Percentiles rank a stretch among this genome's conserved stretches.
Conservation (phyloP, 179 eudicot genomes). For the Pouteria campechiana region DNA sequence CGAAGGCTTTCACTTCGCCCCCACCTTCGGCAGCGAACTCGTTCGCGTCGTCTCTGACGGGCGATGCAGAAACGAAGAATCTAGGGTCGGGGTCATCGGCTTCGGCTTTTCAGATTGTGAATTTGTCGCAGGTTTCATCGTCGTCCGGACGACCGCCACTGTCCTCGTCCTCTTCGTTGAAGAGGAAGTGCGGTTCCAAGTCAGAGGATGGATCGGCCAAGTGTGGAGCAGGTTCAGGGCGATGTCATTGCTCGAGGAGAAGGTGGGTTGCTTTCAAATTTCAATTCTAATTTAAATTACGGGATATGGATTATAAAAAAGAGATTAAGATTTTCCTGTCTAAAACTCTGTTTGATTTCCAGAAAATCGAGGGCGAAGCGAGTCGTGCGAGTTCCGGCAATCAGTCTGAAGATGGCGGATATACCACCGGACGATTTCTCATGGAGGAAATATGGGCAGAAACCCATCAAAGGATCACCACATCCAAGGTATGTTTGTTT, state of each 20-base stretch:
- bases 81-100: constrained; percentile 21
- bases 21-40: constrained; percentile 41
- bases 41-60: constrained; percentile 59
- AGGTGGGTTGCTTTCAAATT: constrained; percentile 28
- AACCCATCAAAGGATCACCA: constrained; percentile 82
- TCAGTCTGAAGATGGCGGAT: constrained; percentile 67
- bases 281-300: too few relatives aligned
- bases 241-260: constrained; percentile 81
- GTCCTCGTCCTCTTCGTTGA: constrained; percentile 47
- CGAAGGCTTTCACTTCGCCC: constrained; percentile 55
- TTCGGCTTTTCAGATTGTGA: constrained; percentile 48
- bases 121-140: constrained; percentile 32
- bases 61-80: constrained; percentile 22
- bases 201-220: constrained; percentile 48
- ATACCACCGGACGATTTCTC: constrained; percentile 78
- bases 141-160: constrained; percentile 62
- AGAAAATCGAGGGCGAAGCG: constrained; percentile 68
- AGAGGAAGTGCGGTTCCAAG: constrained; percentile 57
- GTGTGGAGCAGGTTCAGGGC: constrained; percentile 71
- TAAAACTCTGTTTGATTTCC: not conserved
- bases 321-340: not conserved
- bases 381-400: constrained; percentile 63
- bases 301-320: too few relatives aligned
- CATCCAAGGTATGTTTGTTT: constrained; percentile 50
- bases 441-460: constrained; percentile 82